Evolutionary conservation across 805 yeast genomes (phyloP).

Genomic region (Ogataea ramenticola): DNA sequence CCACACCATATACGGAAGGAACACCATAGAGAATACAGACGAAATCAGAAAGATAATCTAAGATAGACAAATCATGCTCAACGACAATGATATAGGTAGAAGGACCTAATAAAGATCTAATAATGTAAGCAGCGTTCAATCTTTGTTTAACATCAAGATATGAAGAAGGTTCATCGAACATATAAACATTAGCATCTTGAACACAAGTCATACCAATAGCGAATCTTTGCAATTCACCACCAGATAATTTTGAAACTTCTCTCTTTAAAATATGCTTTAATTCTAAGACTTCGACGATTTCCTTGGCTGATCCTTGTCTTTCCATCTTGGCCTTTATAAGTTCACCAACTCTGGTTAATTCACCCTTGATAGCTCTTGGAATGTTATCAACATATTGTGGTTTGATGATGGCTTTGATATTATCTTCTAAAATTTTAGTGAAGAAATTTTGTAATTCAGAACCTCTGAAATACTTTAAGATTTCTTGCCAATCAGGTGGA

Average conservation of each 20-base stretch:
- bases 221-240: conserved; percentile 98
- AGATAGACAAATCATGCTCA: conserved; percentile 96
- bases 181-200: conserved; percentile 90
- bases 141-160: conserved; percentile 98
- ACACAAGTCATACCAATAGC: conserved; percentile 97
- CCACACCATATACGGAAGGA: conserved; percentile 98
- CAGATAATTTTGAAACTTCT: conserved; percentile 85
- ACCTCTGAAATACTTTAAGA: conserved; percentile 88
- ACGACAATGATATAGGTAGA: conserved; percentile 89
- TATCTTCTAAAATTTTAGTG: conserved; percentile 88
- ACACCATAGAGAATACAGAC: conserved; percentile 97
- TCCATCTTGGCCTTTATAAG: conserved; percentile 72
- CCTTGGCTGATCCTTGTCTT: conserved; percentile 59
- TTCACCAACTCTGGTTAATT: conserved; percentile 79
- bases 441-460: conserved; percentile 95
- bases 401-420: conserved; percentile 93
- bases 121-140: conserved; percentile 92
- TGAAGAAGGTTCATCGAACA: conserved; percentile 99
- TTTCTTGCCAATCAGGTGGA: conserved; percentile 97
- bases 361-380: conserved; percentile 93
- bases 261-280: conserved; percentile 70
- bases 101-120: conserved; percentile 74
- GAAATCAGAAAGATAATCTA: conserved; percentile 94
- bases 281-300: conserved; percentile 65
- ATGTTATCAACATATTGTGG: conserved; percentile 98